Evolutionary conservation across 2,329 filamentous ascomycete genomes (phyloP).

Genomic region (Cladosporium sp.): DNA sequence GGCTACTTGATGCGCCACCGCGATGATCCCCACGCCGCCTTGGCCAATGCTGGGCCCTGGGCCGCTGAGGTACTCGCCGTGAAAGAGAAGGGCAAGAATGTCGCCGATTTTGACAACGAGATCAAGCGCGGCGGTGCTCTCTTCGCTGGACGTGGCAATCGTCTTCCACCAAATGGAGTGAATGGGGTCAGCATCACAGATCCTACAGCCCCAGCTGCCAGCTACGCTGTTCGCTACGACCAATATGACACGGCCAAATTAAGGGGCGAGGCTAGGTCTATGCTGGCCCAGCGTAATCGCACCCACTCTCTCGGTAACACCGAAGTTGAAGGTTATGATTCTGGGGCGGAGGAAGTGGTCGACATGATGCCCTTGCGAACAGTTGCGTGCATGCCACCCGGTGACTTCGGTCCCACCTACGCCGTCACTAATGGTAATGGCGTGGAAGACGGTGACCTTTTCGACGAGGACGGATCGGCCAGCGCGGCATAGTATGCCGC

Average conservation of each 20-base stretch:
- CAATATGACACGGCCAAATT: not conserved
- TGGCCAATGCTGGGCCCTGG: slow-evolving; percentile 46
- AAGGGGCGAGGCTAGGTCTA: not conserved
- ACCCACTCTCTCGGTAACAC: not conserved
- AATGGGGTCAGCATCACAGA: not conserved
- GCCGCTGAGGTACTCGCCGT: slow-evolving; percentile 33
- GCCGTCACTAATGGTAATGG: not conserved
- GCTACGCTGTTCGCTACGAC: not conserved
- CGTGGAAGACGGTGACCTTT: not conserved
- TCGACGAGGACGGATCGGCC: not conserved
- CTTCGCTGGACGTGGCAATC: not conserved
- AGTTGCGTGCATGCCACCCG: not conserved
- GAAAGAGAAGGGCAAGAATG: slow-evolving; percentile 25
- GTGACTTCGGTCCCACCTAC: not conserved
- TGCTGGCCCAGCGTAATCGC: not conserved
- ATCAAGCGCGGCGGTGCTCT: slow-evolving; percentile 11
- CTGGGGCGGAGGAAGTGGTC: not conserved
- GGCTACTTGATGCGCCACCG: slow-evolving; percentile 43
- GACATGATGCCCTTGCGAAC: not conserved
- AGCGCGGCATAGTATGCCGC: not conserved
- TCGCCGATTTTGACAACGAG: slow-evolving; percentile 20
- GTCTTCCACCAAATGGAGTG: not conserved
- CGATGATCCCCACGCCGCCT: slow-evolving; percentile 46
- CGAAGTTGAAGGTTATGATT: not conserved
- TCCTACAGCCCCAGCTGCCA: not conserved